These are phyloP conservation scores for Talaromyces ruber DNA, from an alignment of 495 filamentous ascomycete species.

Conservation along the genomic window DNA sequence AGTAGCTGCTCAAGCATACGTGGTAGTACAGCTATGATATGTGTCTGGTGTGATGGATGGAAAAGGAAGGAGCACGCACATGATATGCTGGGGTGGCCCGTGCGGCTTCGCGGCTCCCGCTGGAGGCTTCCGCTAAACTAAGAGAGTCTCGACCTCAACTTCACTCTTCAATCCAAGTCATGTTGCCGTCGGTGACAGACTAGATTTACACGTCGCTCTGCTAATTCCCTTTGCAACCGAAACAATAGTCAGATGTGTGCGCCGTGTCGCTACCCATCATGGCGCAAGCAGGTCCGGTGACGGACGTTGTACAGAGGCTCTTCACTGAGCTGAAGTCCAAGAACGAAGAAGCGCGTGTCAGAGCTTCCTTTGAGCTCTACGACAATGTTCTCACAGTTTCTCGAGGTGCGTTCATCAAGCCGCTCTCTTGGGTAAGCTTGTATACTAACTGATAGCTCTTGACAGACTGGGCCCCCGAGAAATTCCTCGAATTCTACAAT, in stretches of 20 bases:
- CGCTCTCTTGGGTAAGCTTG: not conserved
- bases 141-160: not conserved
- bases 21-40: too few species aligned
- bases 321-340: constrained; percentile 46
- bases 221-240: not conserved
- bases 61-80: not conserved
- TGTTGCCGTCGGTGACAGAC: not conserved
- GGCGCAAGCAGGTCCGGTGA: constrained; percentile 41
- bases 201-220: not conserved
- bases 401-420: constrained; percentile 30
- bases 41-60: too few species aligned
- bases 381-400: constrained; percentile 41
- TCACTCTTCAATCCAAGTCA: not conserved
- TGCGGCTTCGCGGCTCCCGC: not conserved
- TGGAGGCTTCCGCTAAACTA: not conserved
- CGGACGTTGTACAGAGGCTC: constrained; percentile 37
- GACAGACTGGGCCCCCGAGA: constrained; percentile 66
- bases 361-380: constrained; percentile 46
- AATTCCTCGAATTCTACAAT: constrained; percentile 72
- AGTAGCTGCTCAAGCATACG: too few species aligned
- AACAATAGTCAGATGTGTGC: constrained; percentile 5
- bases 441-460: constrained; percentile 7
- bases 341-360: constrained; percentile 39
- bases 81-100: not conserved
- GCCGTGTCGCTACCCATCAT: constrained; percentile 23